Base-by-base conservation (phyloP, 2,329 filamentous ascomycete species). In the Trichoderma sp. region DNA sequence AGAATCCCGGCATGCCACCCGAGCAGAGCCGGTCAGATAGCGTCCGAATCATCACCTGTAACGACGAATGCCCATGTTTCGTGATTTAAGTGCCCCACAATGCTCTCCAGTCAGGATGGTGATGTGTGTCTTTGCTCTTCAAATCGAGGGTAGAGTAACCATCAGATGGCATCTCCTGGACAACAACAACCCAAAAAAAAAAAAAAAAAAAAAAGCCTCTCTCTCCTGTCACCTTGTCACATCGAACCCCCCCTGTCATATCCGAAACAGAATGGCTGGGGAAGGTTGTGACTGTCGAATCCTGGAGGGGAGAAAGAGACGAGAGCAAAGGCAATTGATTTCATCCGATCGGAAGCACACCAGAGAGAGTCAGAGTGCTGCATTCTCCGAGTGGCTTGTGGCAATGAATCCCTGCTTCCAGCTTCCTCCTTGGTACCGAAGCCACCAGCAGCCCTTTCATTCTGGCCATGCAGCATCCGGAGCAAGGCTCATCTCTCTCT, bases 61-160 rank as follows among this genome's bases (percentile, higher is more conserved):
- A 64, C 61, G 12, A 52, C 5, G 15, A 37, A 56, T 42, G 39
- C 27, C 50, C 50, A 64, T 57, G 48, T 45, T 56, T 54, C 19
- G 50, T 56, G 52, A 57, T 64, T 27, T 27, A 29, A 19, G 10
- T 57, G 22, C 61, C 61, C 61, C 61, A 64, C 52, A 56, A 35
- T 17, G 8, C 17, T 50, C 9, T 48, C n/a, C 52, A 15, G 37
- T 22, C 15, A 22, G 48, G 48, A 17, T 27, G 25, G 48, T 22
- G 60, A 39, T 32, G 35, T 12, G 8, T 2, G 50, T 64, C 22
- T 17, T 48, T 32, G 52, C 35, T 48, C 15, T 48, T 53, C 52
- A 7, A 35, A 34, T 19, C 19, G 27, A 29, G 34, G 29, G 45
- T 29, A 29, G 34, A 19, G 45, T 29, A 34, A 57, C 52, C 27